A percentile compares a stretch with the other conserved stretches of the same genome.
phyloP scores from a whole-genome alignment of 768 basidiomycete species.

The Plicaturopsis crispa region DNA sequence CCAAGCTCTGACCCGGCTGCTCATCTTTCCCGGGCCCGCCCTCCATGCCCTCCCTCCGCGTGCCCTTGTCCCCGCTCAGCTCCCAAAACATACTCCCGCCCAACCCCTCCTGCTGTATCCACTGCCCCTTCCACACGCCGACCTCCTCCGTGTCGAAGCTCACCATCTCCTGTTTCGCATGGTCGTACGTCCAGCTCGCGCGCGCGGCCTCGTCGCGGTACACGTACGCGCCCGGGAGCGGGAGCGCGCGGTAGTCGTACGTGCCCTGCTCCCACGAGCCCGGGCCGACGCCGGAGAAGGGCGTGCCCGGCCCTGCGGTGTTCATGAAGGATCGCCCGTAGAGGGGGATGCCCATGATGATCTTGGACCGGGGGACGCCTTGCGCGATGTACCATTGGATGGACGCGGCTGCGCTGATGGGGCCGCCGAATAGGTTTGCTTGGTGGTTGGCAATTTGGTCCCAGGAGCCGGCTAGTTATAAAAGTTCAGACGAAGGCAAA shows the following conservation, averaged over 20 bases:
- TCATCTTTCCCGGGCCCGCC: constrained; percentile 66
- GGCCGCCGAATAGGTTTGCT: constrained; percentile 71
- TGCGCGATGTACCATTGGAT: constrained; percentile 62
- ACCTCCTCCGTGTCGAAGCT: constrained; percentile 73
- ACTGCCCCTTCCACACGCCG: constrained; percentile 69
- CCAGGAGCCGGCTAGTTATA: constrained; percentile 64
- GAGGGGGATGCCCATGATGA: constrained; percentile 87
- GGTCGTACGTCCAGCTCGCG: constrained; percentile 84
- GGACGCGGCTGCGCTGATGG: constrained; percentile 54
- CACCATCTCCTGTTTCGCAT: constrained; percentile 67
- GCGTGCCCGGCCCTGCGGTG: constrained; percentile 72
- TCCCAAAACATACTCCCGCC: constrained; percentile 97
- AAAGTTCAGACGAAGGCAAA: neutral
- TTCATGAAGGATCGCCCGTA: constrained; percentile 90
- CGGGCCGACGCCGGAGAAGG: constrained; percentile 76
- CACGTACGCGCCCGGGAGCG: constrained; percentile 62
- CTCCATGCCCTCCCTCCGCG: constrained; percentile 64
- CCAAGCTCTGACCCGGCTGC: constrained; percentile 63
- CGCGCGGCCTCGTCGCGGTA: constrained; percentile 56
- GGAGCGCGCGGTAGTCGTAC: constrained; percentile 92
- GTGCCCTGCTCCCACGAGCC: constrained; percentile 89
- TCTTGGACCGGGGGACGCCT: constrained; percentile 72
- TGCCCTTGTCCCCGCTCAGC: constrained; percentile 79
- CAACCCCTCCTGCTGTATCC: constrained; percentile 67
- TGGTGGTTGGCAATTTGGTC: constrained; percentile 71